A percentile compares a stretch with the other conserved stretches of the same genome.
Evolutionary conservation across 2,329 filamentous ascomycete species (phyloP).

Genomic region (Colletotrichum tabaci): DNA sequence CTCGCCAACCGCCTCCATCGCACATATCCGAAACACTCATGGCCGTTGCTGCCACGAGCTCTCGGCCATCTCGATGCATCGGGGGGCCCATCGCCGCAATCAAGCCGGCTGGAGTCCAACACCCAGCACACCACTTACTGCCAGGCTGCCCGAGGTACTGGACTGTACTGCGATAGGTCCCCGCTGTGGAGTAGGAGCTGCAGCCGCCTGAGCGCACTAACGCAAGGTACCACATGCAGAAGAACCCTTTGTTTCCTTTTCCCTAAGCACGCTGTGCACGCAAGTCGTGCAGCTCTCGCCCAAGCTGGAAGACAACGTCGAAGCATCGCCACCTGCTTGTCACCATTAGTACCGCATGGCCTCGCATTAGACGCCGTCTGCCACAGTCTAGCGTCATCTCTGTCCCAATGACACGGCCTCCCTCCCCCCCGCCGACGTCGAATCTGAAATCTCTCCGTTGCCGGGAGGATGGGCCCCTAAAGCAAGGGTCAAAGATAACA

Average conservation of each 20-base stretch:
- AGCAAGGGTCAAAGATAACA: neutral
- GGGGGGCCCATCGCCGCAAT: slow-evolving; percentile 24
- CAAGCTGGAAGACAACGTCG: neutral
- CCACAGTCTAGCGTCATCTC: slow-evolving; percentile 12
- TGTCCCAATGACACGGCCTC: neutral
- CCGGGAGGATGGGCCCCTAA: neutral
- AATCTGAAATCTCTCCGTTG: neutral
- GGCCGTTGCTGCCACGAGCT: slow-evolving; percentile 24
- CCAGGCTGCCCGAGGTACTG: neutral
- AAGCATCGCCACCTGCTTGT: slow-evolving; percentile 5
- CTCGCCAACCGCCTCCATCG: slow-evolving; percentile 7
- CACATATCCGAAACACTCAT: slow-evolving; percentile 6
- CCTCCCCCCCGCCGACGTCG: neutral
- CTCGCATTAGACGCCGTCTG: slow-evolving; percentile 8
- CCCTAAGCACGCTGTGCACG: neutral
- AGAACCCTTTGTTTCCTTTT: slow-evolving; percentile 33
- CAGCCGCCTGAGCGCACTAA: slow-evolving; percentile 22
- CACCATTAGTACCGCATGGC: slow-evolving; percentile 17
- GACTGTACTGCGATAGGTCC: slow-evolving; percentile 2
- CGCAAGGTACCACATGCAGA: slow-evolving; percentile 23
- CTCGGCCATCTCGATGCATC: slow-evolving; percentile 20
- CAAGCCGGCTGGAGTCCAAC: slow-evolving; percentile 27
- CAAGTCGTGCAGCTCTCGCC: neutral
- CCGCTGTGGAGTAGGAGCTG: slow-evolving; percentile 29
- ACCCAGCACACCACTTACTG: neutral